Evolutionary conservation across 2,329 filamentous ascomycete species (phyloP).

Genomic region (Cytospora schulzeri): DNA sequence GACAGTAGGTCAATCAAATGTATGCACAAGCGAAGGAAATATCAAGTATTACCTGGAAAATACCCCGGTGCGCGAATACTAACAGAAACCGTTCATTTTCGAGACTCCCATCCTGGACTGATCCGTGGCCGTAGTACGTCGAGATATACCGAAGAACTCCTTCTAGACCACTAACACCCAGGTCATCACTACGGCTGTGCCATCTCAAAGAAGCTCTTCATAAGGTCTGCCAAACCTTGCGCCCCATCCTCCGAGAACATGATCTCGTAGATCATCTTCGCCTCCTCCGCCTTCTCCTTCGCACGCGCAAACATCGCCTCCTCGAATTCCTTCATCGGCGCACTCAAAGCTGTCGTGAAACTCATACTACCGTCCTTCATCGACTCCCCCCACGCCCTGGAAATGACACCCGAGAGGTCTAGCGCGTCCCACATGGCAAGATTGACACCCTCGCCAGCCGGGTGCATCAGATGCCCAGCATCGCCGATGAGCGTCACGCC

Average conservation of each 20-base stretch:
- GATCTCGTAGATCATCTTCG: slow-evolving; percentile 19
- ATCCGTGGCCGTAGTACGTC: too few relatives aligned
- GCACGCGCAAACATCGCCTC: slow-evolving; percentile 27
- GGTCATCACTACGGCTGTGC: background rate
- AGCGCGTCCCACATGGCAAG: slow-evolving; percentile 53
- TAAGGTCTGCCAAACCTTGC: slow-evolving; percentile 16
- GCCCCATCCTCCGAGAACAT: slow-evolving; percentile 29
- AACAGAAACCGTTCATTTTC: too few relatives aligned
- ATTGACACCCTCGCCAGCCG: slow-evolving; percentile 58
- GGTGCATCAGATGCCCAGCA: slow-evolving; percentile 56
- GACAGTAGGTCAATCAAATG: too few relatives aligned
- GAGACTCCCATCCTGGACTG: too few relatives aligned
- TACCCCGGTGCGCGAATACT: too few relatives aligned
- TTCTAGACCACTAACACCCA: background rate
- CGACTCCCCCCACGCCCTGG: slow-evolving; percentile 13
- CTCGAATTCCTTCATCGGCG: slow-evolving; percentile 33
- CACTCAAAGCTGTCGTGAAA: slow-evolving; percentile 29
- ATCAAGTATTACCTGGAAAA: too few relatives aligned
- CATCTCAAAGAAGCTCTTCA: slow-evolving; percentile 6
- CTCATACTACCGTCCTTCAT: background rate
- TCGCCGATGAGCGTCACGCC: slow-evolving; percentile 57
- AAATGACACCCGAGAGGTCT: slow-evolving; percentile 43
- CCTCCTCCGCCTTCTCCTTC: slow-evolving; percentile 22
- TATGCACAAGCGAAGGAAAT: too few relatives aligned
- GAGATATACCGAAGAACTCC: too few relatives aligned